Percentiles rank a stretch among this genome's conserved stretches.
Conservation (phyloP, 2,329 filamentous ascomycete genomes). For the Tetracladium maxilliforme region DNA sequence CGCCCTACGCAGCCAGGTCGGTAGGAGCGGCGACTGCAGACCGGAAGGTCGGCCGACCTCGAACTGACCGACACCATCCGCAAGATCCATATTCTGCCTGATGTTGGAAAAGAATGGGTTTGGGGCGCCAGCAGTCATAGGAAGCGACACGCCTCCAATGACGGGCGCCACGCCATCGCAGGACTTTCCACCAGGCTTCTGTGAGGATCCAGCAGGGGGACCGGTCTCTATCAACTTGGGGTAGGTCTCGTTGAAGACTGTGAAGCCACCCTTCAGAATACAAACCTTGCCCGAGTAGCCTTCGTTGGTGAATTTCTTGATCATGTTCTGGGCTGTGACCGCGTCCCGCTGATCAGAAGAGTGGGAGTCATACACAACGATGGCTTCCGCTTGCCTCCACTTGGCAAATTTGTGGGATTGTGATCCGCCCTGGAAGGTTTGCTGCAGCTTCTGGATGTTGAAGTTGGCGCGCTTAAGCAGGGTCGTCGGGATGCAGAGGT, state of each 20-base stretch:
- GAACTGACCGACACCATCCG: conserved; percentile 81
- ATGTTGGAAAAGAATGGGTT: conserved; percentile 96
- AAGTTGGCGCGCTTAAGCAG: conserved; percentile 83
- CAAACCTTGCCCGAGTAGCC: conserved; percentile 62
- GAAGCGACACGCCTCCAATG: conserved; percentile 80
- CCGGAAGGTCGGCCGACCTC: too few relatives aligned
- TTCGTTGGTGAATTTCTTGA: conserved; percentile 84
- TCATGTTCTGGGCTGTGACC: conserved; percentile 64
- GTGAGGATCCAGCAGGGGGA: conserved; percentile 17
- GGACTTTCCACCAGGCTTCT: too few relatives aligned
- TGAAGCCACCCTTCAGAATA: conserved; percentile 73
- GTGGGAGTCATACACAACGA: conserved; percentile 76
- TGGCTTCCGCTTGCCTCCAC: conserved; percentile 61
- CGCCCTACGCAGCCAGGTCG: conserved; percentile 63
- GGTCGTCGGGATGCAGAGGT: conserved; percentile 89
- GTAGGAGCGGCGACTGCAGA: too few relatives aligned
- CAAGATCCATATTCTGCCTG: conserved; percentile 88
- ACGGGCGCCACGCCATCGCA: conserved; percentile 56
- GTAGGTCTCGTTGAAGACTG: conserved; percentile 53
- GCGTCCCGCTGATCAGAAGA: conserved; percentile 73
- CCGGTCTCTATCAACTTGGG: conserved; percentile 46
- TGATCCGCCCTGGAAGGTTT: conserved; percentile 63
- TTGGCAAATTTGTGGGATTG: conserved; percentile 60
- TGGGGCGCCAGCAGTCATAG: conserved; percentile 47
- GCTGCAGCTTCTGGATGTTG: conserved; percentile 72